Evolutionary conservation across 164 flowering plant genomes (phyloP).

Genomic region (Tetrastigma voinierianum): DNA sequence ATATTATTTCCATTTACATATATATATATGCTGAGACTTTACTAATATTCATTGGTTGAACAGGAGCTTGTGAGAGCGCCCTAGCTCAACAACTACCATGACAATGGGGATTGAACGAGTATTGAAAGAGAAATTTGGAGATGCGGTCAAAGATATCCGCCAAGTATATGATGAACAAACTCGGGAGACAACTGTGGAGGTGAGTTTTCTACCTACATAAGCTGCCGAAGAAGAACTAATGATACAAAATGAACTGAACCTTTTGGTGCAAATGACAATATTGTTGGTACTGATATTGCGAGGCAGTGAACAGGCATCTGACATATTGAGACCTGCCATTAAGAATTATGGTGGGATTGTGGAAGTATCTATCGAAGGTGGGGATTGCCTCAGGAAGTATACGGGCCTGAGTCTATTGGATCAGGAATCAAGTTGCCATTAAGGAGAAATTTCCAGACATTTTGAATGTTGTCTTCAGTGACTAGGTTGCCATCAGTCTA

Average conservation of each 20-base stretch:
- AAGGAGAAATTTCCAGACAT: conserved; percentile 92
- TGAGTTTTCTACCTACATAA: conserved; percentile 18
- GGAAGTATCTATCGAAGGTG: conserved; percentile 71
- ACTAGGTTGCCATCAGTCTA: conserved; percentile 21
- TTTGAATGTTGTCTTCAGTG: conserved; percentile 54
- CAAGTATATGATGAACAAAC: conserved; percentile 68
- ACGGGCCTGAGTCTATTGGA: conserved; percentile 88
- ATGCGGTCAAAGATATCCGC: conserved; percentile 78
- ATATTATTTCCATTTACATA: too few relatives aligned
- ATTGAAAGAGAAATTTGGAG: conserved; percentile 87
- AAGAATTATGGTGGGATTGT: conserved; percentile 87
- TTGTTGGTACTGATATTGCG: conserved; percentile 16
- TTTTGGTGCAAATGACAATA: neutral
- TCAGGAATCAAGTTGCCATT: conserved; percentile 92
- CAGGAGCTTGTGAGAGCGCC: conserved; percentile 96
- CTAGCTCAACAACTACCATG: conserved; percentile 98
- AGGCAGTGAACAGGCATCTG: conserved; percentile 83
- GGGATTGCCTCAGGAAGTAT: conserved; percentile 70
- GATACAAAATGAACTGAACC: neutral
- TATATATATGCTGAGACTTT: neutral
- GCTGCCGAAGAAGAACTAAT: neutral
- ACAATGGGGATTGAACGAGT: conserved; percentile 94
- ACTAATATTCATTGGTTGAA: neutral
- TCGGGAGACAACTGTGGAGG: conserved; percentile 67
- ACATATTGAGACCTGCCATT: conserved; percentile 86